Base-by-base conservation (phyloP, 202 grass and related monocot species). In the Musa balbisiana region DNA sequence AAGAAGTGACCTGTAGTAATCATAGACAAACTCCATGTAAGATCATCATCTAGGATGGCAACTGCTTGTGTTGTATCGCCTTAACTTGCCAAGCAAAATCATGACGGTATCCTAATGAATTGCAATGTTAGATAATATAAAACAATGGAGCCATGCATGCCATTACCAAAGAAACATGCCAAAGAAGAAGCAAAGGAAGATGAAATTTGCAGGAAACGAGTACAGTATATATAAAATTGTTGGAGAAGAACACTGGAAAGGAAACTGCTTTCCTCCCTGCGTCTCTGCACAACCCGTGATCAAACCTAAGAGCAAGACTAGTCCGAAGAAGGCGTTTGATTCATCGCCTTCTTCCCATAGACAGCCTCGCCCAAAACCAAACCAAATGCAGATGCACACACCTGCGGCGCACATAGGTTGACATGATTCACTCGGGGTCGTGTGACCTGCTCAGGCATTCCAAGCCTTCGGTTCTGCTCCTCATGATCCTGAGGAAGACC, bases 381-480 rank as follows among this genome's bases (percentile, higher is more conserved):
- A 51, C 33, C 67, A 51, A 51, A 70, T 33, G 4, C 12, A 13
- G 8, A 62, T 21, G 21, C 33, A 51, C 10, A 49, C 33, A 11
- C 67, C 20, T 70, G 16, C 67, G 2, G 67, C 22, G 22, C 51
- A 70, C 43, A 51, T 5, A 9, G 14, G 11, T 1, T 13, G 1
- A 66, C 33, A n/a, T 16, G 11, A 56, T 56, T 74, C 72, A 74
- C 11, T 74, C 72, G 2, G 52, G 13, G 56, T 55, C 14, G 2
- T 56, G 52, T 8, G 53, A 27, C 4, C 10, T 74, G 72, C 72
- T 74, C 52, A 74, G 23, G 24, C 21, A 74, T 11, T 74, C 72
- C 43, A 74, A 53, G 53, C 72, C 72, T 74, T 74, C 72, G 26
- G 24, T 74, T 74, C 72, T 52, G 53, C 72, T 74, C 52, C 53